Evolutionary conservation across 306 rosid genomes (phyloP), one percentile per base, ranked within the genome.

Genomic region (Quercus suber): DNA sequence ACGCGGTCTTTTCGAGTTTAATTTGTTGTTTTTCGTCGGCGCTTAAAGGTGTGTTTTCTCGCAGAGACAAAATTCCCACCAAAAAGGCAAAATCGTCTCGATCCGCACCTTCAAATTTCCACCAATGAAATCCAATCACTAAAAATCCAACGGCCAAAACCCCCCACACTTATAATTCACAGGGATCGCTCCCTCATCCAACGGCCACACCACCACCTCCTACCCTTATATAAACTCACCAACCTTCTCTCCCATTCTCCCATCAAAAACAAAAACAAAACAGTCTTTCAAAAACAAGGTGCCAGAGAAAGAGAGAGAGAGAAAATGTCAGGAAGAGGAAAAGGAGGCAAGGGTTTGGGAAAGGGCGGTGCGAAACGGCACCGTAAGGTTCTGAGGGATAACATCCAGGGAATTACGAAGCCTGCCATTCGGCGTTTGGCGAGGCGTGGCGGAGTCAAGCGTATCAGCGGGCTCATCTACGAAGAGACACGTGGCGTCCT

Each of bases 311-410:
- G 1, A 33, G 6, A 5, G 6, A 5, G 33, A 30, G 20, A 69
- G 3, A 0, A 4, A 27, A 89, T 89, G 92, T 89, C 92, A 8
- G 92, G 92, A 76, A 86, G 92, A 83, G 92, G 92, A n/a, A 89
- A 89, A 13, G 90, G 92, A 51, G 92, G 90, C 0, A 89, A 89
- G 68, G 92, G 92, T 0, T 76, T 89, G 0, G 92, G 90, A 82
- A 89, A 89, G 83, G 93, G 93, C 56, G 93, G 93, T 18, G 93
- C 93, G 0, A 89, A 89, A 55, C 88, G 90, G 1, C 93, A 89
- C 14, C 90, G 93, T 52, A 89, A 89, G 84, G 93, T 89, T 71
- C 84, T 89, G 3, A 67, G 90, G 55, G 92, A 89, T 74, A 89
- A 89, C 83, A 89, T 89, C 17, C 92, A 89, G 65, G 92, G 92